A percentile compares a stretch with the other conserved stretches of the same genome.
Evolutionary conservation across 352 stramenopile species (phyloP).

Genomic region (Phytopythium chamaehyphon): DNA sequence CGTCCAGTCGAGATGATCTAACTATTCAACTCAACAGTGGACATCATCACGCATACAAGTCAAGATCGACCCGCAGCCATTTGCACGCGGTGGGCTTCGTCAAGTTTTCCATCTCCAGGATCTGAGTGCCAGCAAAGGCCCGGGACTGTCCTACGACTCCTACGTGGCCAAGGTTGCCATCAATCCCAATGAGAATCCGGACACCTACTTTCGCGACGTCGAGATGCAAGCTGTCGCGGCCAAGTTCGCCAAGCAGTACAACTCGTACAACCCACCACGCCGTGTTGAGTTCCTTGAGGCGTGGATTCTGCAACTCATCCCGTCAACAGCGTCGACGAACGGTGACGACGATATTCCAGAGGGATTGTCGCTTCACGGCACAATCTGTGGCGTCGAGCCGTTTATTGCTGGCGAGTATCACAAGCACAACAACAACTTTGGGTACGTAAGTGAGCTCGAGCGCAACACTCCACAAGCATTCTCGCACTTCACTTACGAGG

Average conservation of each 20-base stretch:
- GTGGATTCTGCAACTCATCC: slow-evolving; percentile 71
- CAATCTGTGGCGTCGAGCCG: slow-evolving; percentile 72
- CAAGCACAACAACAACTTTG: slow-evolving; percentile 86
- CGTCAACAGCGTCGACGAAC: slow-evolving; percentile 6
- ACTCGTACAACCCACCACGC: slow-evolving; percentile 74
- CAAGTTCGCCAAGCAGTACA: slow-evolving; percentile 79
- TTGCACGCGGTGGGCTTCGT: slow-evolving; percentile 52
- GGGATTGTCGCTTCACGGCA: slow-evolving; percentile 53
- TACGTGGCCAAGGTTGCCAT: slow-evolving; percentile 85
- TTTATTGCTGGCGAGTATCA: slow-evolving; percentile 80
- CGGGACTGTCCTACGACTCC: slow-evolving; percentile 4
- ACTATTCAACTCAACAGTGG: too few relatives aligned
- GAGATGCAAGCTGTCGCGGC: slow-evolving; percentile 82
- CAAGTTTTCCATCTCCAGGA: slow-evolving; percentile 76
- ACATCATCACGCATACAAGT: slow-evolving; percentile 67
- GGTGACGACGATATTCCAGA: slow-evolving; percentile 24
- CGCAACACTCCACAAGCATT: slow-evolving; percentile 87
- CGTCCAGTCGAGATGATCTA: too few relatives aligned
- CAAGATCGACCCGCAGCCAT: slow-evolving; percentile 65
- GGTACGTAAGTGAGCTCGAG: slow-evolving; percentile 73
- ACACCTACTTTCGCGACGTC: slow-evolving; percentile 84
- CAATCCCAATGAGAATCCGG: slow-evolving; percentile 68
- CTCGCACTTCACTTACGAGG: slow-evolving; percentile 91
- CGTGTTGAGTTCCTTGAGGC: slow-evolving; percentile 75
- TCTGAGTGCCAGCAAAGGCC: slow-evolving; percentile 19